Base-by-base conservation (phyloP, 2,329 filamentous ascomycete species). In the Nigrograna mackinnonii region DNA sequence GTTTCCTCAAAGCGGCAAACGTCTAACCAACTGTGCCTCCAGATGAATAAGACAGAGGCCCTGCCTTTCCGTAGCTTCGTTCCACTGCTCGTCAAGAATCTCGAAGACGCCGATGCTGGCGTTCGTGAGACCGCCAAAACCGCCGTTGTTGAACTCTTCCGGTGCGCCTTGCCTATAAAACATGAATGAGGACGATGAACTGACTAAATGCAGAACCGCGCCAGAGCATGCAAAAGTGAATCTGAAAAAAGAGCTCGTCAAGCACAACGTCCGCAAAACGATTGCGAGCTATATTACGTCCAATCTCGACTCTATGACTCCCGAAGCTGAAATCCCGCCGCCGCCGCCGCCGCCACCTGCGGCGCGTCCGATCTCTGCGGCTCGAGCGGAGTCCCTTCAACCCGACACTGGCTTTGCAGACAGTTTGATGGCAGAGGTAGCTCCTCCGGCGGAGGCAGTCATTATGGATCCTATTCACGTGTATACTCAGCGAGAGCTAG, bases 51-150 rank as follows among this genome's bases (percentile, higher is more conserved):
- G 61, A 86, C 89, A 40, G 82, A 91, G 44, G 84, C 83, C 28
- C 75, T 96, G 52, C 84, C 85, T 26, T 96, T 96, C 71, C 86
- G 89, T 49, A 76, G 75, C 58, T 96, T 95, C 64, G 91, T 95
- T 2, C 86, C 89, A 3, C 79, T 80, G 9, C 78, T 96, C 30
- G 92, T 96, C 73, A 86, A 89, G 41, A 80, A 94, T 53, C 79
- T 96, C 31, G 92, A 96, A 70, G 91, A 96, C 67, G 87, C 91
- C 7, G 92, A 96, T 66, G 86, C 87, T 37, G 85, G 84, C 69
- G 91, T 96, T 51, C 84, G 92, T 65, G 91, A 96, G 59, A 80
- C 82, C 26, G 90, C 91, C 48, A 95, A 94, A 72, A 76, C 76
- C 41, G 87, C 89, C 2, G 85, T 96, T 36, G 87, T 96, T 46